These are phyloP conservation scores for Microascus cirrosus DNA, from an alignment of 2,329 filamentous ascomycete genomes.

Conservation along the genomic window DNA sequence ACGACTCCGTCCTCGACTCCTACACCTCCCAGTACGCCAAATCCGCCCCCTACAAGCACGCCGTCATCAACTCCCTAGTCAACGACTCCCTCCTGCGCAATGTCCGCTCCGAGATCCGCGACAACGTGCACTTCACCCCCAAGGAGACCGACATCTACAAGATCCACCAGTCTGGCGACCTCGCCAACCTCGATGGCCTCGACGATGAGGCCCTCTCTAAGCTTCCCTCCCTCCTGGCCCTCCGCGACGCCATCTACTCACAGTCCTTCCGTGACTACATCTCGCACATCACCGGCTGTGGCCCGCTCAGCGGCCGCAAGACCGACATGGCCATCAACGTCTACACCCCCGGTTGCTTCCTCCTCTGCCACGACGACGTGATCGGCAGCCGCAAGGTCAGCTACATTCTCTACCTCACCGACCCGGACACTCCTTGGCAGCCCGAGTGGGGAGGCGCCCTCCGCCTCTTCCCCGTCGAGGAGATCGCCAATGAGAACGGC, in stretches of 20 bases:
- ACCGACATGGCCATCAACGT: constrained; percentile 99
- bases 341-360: constrained; percentile 90
- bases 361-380: constrained; percentile 96
- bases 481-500: constrained; percentile 50
- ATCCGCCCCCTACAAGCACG: constrained; percentile 76
- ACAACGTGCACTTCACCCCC: constrained; percentile 88
- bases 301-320: constrained; percentile 80
- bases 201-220: constrained; percentile 76
- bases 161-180: constrained; percentile 95
- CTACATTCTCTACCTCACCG: constrained; percentile 92
- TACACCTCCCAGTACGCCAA: constrained; percentile 53
- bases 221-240: constrained; percentile 75
- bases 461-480: constrained; percentile 67
- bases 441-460: constrained; percentile 87
- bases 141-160: constrained; percentile 99
- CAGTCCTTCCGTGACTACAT: constrained; percentile 81
- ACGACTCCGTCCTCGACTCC: constrained; percentile 40
- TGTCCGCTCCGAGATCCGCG: constrained; percentile 79
- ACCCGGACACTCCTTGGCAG: constrained; percentile 86
- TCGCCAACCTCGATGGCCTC: constrained; percentile 91
- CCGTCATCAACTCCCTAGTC: constrained; percentile 75
- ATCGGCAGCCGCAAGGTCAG: constrained; percentile 94
- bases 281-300: constrained; percentile 73
- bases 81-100: constrained; percentile 70
- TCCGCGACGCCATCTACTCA: constrained; percentile 94